Evolutionary conservation across 306 rosid species (phyloP).

Genomic region (Prunus davidiana): DNA sequence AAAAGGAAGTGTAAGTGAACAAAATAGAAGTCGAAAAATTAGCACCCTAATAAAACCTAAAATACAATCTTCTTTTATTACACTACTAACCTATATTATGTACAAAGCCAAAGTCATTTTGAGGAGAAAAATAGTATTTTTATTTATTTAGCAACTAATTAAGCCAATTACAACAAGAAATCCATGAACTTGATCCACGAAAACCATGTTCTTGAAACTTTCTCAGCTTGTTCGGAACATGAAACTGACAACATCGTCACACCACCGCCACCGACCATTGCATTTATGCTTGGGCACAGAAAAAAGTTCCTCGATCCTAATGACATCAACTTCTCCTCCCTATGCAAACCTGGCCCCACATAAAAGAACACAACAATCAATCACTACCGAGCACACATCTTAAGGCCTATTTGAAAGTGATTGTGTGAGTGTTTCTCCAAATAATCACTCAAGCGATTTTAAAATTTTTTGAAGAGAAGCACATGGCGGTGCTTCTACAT

Average conservation of each 20-base stretch:
- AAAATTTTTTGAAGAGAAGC: too few species aligned
- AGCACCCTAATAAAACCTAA: neutral
- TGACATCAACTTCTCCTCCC: slow-evolving; percentile 46
- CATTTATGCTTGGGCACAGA: slow-evolving; percentile 32
- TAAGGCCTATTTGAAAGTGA: too few species aligned
- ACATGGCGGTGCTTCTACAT: too few species aligned
- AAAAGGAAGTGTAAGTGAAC: too few species aligned
- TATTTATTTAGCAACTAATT: neutral
- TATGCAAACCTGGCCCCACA: slow-evolving; percentile 53
- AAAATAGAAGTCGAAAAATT: too few species aligned
- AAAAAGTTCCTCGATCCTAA: slow-evolving; percentile 84
- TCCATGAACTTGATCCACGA: slow-evolving; percentile 67
- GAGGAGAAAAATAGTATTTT: neutral
- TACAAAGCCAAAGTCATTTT: neutral
- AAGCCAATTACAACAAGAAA: slow-evolving; percentile 37
- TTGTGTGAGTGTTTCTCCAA: too few species aligned
- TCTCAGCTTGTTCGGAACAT: slow-evolving; percentile 50
- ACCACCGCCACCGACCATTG: neutral
- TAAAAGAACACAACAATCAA: slow-evolving; percentile 4
- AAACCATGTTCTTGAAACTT: slow-evolving; percentile 35
- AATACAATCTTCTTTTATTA: neutral
- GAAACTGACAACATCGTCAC: slow-evolving; percentile 30
- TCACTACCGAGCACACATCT: neutral
- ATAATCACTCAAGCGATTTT: too few species aligned
- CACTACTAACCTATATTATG: neutral